Percentiles rank a stretch among this genome's conserved stretches.
phyloP scores from a whole-genome alignment of 495 filamentous ascomycete species.

The Tuber microsphaerosporum region DNA sequence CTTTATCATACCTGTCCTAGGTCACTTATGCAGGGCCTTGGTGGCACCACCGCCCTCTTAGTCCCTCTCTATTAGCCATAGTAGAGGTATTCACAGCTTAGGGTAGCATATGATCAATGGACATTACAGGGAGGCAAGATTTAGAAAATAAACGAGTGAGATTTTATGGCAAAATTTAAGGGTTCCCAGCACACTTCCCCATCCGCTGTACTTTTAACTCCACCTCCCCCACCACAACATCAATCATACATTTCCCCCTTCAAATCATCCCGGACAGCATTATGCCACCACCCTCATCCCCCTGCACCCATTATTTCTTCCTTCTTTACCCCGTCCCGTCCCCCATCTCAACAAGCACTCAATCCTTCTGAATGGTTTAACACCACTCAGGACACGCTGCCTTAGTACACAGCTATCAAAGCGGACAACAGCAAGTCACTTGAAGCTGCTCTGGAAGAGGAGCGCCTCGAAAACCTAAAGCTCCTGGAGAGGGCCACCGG shows the following conservation, averaged over 20 bases:
- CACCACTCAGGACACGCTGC: background rate
- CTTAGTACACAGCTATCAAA: background rate
- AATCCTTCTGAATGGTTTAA: constrained; percentile 13
- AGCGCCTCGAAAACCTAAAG: constrained; percentile 61
- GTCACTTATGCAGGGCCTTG: no score
- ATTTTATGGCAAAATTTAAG: no score
- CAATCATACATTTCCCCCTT: background rate
- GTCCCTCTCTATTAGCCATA: no score
- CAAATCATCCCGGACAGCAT: background rate
- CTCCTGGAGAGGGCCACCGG: constrained; percentile 50
- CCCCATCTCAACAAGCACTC: background rate
- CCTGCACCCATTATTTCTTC: constrained; percentile 8
- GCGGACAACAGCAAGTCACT: constrained; percentile 48
- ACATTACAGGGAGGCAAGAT: no score
- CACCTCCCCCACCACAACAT: background rate
- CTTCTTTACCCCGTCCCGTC: background rate
- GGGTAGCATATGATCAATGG: no score
- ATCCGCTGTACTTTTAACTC: background rate
- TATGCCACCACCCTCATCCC: constrained; percentile 13
- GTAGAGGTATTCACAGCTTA: no score
- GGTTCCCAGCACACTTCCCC: no score
- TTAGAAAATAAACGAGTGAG: no score
- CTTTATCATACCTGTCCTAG: no score
- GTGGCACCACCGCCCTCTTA: no score
- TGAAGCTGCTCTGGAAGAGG: constrained; percentile 65